A percentile compares a stretch with the other conserved stretches of the same genome.
phyloP scores from a whole-genome alignment of 2,329 filamentous ascomycete species.

The Tetracladium maxilliforme region DNA sequence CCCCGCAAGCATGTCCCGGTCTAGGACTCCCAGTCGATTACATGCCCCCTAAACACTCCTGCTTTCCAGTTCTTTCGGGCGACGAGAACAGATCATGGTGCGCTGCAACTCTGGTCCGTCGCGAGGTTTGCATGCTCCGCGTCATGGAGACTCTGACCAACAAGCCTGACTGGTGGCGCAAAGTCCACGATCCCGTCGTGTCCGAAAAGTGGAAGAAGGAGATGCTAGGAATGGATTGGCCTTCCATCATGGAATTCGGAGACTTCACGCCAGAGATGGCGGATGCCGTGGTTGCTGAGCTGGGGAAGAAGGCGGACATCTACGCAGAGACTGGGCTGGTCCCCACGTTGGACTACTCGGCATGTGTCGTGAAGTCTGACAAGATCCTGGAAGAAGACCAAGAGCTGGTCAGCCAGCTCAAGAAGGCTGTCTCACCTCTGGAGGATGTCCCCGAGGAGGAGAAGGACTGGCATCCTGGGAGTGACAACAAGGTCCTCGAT shows the following conservation, averaged over 20 bases:
- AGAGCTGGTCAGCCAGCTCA: slow-evolving; percentile 25
- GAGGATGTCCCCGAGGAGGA: slow-evolving; percentile 31
- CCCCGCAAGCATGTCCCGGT: no score
- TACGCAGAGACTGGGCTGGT: slow-evolving; percentile 6
- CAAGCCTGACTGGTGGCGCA: slow-evolving; percentile 10
- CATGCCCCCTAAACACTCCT: no score
- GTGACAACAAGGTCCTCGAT: slow-evolving; percentile 40
- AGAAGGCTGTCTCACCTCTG: no score
- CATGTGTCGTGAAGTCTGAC: slow-evolving; percentile 43
- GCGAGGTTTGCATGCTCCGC: slow-evolving; percentile 11
- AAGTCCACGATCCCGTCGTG: slow-evolving; percentile 11
- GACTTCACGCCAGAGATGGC: no score
- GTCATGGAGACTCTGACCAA: slow-evolving; percentile 12
- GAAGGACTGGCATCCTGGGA: slow-evolving; percentile 48
- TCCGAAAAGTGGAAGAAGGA: slow-evolving; percentile 11
- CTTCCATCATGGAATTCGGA: background rate
- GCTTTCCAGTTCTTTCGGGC: no score
- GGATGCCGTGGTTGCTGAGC: slow-evolving; percentile 9
- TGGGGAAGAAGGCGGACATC: slow-evolving; percentile 8
- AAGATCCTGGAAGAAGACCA: slow-evolving; percentile 24
- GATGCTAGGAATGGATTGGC: slow-evolving; percentile 3
- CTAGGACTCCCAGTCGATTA: no score
- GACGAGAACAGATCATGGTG: no score
- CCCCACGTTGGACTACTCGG: slow-evolving; percentile 1
- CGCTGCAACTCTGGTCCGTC: no score